These are phyloP conservation scores for Cystofilobasidium macerans DNA, from an alignment of 768 basidiomycete species.

Conservation along the genomic window DNA sequence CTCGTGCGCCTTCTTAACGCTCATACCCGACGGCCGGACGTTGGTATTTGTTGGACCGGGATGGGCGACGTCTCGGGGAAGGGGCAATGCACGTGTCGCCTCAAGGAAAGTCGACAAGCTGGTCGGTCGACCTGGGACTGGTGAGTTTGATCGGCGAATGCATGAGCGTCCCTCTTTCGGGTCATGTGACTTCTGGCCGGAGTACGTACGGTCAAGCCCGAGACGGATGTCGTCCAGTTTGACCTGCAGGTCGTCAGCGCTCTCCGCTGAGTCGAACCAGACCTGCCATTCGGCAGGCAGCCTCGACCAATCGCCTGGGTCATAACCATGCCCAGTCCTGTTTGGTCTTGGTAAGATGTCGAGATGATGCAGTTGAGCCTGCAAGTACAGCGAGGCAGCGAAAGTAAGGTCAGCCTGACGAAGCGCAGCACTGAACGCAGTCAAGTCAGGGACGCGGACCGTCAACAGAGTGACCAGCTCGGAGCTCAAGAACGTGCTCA, in stretches of 20 bases:
- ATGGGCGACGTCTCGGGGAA: background rate
- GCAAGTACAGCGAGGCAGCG: background rate
- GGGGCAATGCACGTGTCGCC: background rate
- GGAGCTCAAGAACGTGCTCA: background rate
- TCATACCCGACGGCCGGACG: background rate
- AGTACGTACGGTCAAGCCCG: background rate
- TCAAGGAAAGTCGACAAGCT: background rate
- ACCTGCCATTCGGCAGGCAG: background rate
- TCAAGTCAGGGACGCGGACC: background rate
- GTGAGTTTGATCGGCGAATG: background rate
- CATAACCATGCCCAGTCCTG: background rate
- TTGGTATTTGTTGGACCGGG: background rate
- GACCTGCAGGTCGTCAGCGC: background rate
- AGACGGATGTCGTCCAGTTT: background rate
- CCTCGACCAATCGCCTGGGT: background rate
- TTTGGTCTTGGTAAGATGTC: background rate
- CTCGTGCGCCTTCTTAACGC: background rate
- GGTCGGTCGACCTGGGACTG: background rate
- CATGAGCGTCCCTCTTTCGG: too few species aligned
- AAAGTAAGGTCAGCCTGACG: background rate
- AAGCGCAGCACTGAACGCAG: background rate
- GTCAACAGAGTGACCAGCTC: background rate
- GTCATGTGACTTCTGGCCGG: background rate
- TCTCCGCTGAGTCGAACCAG: background rate
- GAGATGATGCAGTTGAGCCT: slow-evolving; percentile 1